These are phyloP conservation scores for Fusarium sp. DNA, from an alignment of 2,329 filamentous ascomycete genomes.

Conservation along the genomic window DNA sequence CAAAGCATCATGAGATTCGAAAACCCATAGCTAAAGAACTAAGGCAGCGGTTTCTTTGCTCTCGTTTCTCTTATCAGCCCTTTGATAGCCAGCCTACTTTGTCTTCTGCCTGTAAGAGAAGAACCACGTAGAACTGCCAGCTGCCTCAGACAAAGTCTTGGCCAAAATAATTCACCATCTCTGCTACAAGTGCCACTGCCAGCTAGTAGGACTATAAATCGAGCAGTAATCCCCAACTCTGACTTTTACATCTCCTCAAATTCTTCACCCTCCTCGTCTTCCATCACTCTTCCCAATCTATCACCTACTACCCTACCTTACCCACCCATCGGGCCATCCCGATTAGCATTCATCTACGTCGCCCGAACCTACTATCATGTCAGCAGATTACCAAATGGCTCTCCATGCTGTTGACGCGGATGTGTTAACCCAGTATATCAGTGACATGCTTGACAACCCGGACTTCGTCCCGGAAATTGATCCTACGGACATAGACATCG, in stretches of 20 bases:
- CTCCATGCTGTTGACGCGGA: no score
- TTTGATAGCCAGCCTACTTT: conserved; percentile 24
- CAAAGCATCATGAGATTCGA: not conserved
- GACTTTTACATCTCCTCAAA: not conserved
- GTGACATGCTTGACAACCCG: no score
- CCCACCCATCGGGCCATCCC: not conserved
- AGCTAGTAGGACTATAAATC: conserved; percentile 12
- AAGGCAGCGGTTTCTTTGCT: not conserved
- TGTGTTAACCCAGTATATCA: no score
- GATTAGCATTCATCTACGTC: no score
- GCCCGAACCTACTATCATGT: no score
- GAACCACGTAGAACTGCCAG: not conserved
- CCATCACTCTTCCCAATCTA: not conserved
- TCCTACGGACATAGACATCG: not conserved
- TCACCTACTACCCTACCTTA: not conserved
- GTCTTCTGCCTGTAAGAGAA: not conserved
- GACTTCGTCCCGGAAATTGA: not conserved
- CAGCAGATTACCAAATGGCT: no score
- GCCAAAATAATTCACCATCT: conserved; percentile 2
- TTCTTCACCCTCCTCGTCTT: not conserved
- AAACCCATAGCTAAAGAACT: not conserved
- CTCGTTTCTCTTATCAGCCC: not conserved
- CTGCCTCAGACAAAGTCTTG: not conserved
- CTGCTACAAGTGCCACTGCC: not conserved
- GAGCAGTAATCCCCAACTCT: not conserved